Evolutionary conservation across 2,329 filamentous ascomycete genomes (phyloP), one percentile per base, ranked within the genome.

Genomic region (Emericellopsis cladophorae): DNA sequence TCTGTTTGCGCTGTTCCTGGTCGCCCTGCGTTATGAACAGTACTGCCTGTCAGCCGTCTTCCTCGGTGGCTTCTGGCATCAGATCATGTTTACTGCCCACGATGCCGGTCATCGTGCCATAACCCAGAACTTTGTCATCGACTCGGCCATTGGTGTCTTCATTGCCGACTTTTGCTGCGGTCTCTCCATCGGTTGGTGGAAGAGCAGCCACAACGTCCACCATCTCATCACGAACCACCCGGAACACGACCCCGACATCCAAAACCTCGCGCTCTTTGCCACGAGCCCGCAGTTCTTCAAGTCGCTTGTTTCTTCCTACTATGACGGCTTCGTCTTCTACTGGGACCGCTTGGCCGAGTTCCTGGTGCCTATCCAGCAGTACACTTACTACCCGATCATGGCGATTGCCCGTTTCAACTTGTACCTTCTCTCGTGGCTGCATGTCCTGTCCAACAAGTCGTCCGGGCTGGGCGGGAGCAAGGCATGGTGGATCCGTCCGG

Each of bases 371-470:
- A 71, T 84, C 45, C 88, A 95, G 58, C 72, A 84, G 44, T 89
- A 84, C 59, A 72, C 83, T 1, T 95, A 94, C 62, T 94, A 93
- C 56, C 74, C 84, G 3, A 67, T 95, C 48, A 76, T 95, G 51
- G 68, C 77, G 31, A 74, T 95, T 46, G 89, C 84, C 6, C 79
- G 88, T 31, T 89, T 95, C 67, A 95, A 95, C 56, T 74, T 95
- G 14, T 94, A 93, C 58, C 65, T 76, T 10, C 71, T 92, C 14
- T 89, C 84, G 12, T 93, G 83, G 82, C 60, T 70, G 14, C 79
- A 81, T 53, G 70, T 84, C 9, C 57, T 83, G 24, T 68, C 70
- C 5, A 62, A 63, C 31, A 65, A 66, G 52, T 74, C 72, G 0
- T 68, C 72, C 0, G 65, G 63, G 29, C 78, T 79, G 42, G 75